Evolutionary conservation across 1,139 yeast genomes (phyloP).

Genomic region (Saccharomycopsis crataegensis): DNA sequence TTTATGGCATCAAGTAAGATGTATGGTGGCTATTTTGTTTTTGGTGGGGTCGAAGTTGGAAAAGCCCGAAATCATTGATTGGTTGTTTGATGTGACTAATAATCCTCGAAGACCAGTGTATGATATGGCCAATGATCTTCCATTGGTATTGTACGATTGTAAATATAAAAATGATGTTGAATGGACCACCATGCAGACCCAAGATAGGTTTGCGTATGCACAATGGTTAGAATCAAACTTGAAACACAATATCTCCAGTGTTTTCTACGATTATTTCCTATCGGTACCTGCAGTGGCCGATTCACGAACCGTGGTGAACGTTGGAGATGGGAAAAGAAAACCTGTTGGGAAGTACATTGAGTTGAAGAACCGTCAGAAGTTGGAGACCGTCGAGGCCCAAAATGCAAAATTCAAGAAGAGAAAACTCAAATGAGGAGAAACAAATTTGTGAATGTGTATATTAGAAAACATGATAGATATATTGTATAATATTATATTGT

Average conservation of each 20-base stretch:
- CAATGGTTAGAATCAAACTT: conserved; percentile 31
- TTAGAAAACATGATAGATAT: too few relatives aligned
- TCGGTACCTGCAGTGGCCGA: conserved; percentile 24
- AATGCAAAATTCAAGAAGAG: conserved; percentile 58
- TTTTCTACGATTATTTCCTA: conserved; percentile 23
- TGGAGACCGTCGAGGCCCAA: conserved; percentile 55
- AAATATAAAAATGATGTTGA: conserved; percentile 57
- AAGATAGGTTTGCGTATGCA: conserved; percentile 25
- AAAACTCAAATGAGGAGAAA: conserved; percentile 19
- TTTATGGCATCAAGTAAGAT: conserved; percentile 96
- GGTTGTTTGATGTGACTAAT: conserved; percentile 50
- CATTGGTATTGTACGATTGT: conserved; percentile 83
- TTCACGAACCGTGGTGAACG: conserved; percentile 36
- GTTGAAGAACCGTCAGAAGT: conserved; percentile 47
- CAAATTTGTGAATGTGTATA: too few relatives aligned
- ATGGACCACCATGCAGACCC: conserved; percentile 39
- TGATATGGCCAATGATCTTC: conserved; percentile 90
- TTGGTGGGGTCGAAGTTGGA: conserved; percentile 78
- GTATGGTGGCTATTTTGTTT: conserved; percentile 82
- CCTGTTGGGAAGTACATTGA: conserved; percentile 51
- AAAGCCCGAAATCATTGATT: conserved; percentile 44
- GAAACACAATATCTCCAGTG: conserved; percentile 27
- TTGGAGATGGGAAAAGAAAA: conserved; percentile 70
- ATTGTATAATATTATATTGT: too few relatives aligned
- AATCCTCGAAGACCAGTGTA: conserved; percentile 71